These are phyloP conservation scores for Purpureocillium lavendulum DNA, from an alignment of 2,329 filamentous ascomycete genomes.

Conservation along the genomic window DNA sequence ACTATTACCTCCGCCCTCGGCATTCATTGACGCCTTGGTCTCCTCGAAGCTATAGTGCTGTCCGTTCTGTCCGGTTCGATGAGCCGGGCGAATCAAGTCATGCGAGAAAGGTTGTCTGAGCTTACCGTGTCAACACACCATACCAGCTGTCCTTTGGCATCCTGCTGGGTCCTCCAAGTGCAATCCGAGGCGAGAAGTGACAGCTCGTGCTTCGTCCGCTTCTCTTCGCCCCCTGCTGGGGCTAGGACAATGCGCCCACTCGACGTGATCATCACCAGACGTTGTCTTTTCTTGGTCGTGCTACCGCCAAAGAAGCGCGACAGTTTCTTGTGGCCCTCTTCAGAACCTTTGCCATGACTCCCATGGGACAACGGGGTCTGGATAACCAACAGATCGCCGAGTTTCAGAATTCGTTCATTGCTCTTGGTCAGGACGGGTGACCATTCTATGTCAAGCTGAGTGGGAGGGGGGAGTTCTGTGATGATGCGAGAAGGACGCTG, in stretches of 20 bases:
- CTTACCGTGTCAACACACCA: slow-evolving; percentile 94
- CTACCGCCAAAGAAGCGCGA: slow-evolving; percentile 88
- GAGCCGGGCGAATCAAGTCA: slow-evolving; percentile 1
- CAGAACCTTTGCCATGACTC: slow-evolving; percentile 61
- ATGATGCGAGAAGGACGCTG: slow-evolving; percentile 71
- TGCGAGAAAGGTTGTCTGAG: slow-evolving; percentile 11
- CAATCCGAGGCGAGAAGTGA: slow-evolving; percentile 71
- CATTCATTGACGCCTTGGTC: slow-evolving; percentile 56
- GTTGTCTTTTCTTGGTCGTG: slow-evolving; percentile 84
- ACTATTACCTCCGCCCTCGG: slow-evolving; percentile 56
- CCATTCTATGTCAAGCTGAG: slow-evolving; percentile 96
- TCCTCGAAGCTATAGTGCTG: slow-evolving; percentile 93
- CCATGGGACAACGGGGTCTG: slow-evolving; percentile 70
- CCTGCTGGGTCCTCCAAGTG: slow-evolving; percentile 70
- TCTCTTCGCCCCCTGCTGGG: slow-evolving; percentile 87
- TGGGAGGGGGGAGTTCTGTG: slow-evolving; percentile 92
- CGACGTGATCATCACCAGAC: slow-evolving; percentile 91
- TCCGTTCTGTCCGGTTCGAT: slow-evolving; percentile 55
- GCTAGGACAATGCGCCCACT: slow-evolving; percentile 84
- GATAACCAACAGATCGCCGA: slow-evolving; percentile 83
- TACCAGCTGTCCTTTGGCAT: slow-evolving; percentile 77
- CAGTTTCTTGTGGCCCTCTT: slow-evolving; percentile 77
- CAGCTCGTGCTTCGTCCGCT: slow-evolving; percentile 87
- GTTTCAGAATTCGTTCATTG: slow-evolving; percentile 89
- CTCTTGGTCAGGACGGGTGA: slow-evolving; percentile 84